These are phyloP conservation scores for Cercospora citrullina DNA, from an alignment of 2,329 filamentous ascomycete species.

Conservation along the genomic window DNA sequence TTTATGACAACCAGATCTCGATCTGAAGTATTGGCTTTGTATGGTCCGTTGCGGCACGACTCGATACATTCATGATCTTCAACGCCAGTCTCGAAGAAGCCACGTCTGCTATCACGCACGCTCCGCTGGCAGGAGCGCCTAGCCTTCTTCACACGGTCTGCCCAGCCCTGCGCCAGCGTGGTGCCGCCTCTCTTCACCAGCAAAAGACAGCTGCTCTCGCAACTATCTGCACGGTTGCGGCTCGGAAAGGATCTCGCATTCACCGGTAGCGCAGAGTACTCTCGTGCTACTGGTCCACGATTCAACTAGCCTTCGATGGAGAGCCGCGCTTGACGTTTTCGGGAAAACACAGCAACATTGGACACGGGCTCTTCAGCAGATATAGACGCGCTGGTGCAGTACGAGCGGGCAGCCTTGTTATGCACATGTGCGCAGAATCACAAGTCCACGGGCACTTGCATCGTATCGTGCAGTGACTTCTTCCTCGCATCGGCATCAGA, in stretches of 20 bases:
- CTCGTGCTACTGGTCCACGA: conserved; percentile 1
- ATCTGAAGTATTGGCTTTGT: conserved; percentile 2
- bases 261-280: conserved; percentile 10
- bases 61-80: conserved; percentile 4
- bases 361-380: not conserved
- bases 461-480: not conserved
- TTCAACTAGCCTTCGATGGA: conserved; percentile 4
- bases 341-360: conserved; percentile 15
- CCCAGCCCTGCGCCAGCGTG: not conserved
- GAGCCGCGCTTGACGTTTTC: conserved; percentile 16
- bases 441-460: not conserved
- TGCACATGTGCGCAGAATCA: conserved; percentile 3
- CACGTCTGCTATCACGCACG: not conserved
- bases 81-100: not conserved
- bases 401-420: conserved; percentile 4
- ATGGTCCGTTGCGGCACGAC: conserved; percentile 2
- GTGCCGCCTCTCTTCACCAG: not conserved
- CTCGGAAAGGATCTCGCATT: conserved; percentile 9
- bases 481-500: not conserved
- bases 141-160: not conserved
- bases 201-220: conserved; percentile 6
- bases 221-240: conserved; percentile 7
- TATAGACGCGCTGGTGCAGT: conserved; percentile 5
- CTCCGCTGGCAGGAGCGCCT: conserved; percentile 4
- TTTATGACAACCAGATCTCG: conserved; percentile 19